Base-by-base conservation (phyloP, 306 rosid genomes). In the Oxytropis ochrocephala region DNA sequence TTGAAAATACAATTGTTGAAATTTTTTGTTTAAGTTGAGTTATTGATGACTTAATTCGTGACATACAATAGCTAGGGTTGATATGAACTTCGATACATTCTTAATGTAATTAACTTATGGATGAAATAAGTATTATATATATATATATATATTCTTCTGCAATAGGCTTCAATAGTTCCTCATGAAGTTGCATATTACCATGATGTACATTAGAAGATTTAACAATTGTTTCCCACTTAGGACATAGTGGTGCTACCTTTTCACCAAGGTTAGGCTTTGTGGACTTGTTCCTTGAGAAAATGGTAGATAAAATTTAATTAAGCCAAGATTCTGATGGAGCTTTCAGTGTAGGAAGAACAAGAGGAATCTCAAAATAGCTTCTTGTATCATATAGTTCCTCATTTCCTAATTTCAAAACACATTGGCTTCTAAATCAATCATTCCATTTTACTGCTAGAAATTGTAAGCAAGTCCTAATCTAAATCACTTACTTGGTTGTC, bases 251-350 rank as follows among this genome's bases (percentile, higher is more conserved):
- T 16, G 72, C 16, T 29, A 70, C 75, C 64, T 53, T 55, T 24
- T 75, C 68, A 57, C 72, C 79, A 80, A 68, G 79, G 59, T 78
- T 82, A 43, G 87, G 62, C 48, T 47, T 49, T 39, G 88, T 80
- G 60, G 75, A 56, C 3, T 57, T 17, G 60, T 83, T 80, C 64
- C 63, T 86, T 11, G 87, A 75, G 50, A 87, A 85, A 76, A 89
- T 72, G 51, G 82, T 56, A 1, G 94, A 92, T 71, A 94, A 81
- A 35, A 91, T 80, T 11, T 87, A 90, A 73, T 84, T 84, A 58
- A 94, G 88, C 99, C 99, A 94, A 46, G 99, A 94, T 59, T 94
- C 97, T 29, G 96, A 88, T 6, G 99, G 99, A 55, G 96, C 87
- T 81, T 94, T 85, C 39, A 96, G 92, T 51, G 82, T 74, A 43